A percentile compares a stretch with the other conserved stretches of the same genome.
phyloP scores from a whole-genome alignment of 169 alveolate species.

The Toxoplasma gondii region DNA sequence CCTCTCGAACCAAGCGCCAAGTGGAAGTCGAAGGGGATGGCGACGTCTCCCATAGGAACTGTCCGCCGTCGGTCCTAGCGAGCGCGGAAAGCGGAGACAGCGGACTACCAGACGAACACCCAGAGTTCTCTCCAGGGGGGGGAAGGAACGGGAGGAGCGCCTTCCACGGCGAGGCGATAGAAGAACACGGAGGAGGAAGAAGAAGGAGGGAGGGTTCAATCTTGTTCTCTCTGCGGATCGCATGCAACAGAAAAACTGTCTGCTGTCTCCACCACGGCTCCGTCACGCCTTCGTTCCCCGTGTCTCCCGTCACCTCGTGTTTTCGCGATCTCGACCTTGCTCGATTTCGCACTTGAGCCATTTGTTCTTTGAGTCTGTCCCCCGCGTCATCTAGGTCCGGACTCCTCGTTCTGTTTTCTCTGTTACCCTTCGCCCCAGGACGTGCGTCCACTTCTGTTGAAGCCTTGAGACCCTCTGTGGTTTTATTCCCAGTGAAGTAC shows the following conservation, averaged over 20 bases:
- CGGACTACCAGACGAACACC: background rate
- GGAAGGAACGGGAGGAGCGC: constrained; percentile 9
- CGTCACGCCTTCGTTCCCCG: background rate
- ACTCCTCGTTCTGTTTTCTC: no score
- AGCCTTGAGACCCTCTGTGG: no score
- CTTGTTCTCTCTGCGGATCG: background rate
- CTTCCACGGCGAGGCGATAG: background rate
- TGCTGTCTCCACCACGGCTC: constrained; percentile 1
- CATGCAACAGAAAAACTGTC: background rate
- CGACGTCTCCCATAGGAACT: background rate
- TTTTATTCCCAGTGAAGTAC: no score
- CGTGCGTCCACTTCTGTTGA: no score
- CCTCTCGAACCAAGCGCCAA: no score
- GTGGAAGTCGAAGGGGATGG: background rate
- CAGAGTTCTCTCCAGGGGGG: background rate
- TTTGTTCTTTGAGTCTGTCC: no score
- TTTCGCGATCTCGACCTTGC: no score
- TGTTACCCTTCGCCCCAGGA: no score
- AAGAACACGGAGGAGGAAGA: background rate
- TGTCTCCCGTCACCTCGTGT: background rate
- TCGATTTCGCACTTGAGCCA: no score
- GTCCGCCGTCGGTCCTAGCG: background rate
- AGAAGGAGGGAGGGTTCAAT: background rate
- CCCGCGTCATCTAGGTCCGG: no score
- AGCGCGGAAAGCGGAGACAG: background rate